These are phyloP conservation scores for Mariannaea elegans DNA, from an alignment of 2,329 filamentous ascomycete genomes.

Conservation along the genomic window DNA sequence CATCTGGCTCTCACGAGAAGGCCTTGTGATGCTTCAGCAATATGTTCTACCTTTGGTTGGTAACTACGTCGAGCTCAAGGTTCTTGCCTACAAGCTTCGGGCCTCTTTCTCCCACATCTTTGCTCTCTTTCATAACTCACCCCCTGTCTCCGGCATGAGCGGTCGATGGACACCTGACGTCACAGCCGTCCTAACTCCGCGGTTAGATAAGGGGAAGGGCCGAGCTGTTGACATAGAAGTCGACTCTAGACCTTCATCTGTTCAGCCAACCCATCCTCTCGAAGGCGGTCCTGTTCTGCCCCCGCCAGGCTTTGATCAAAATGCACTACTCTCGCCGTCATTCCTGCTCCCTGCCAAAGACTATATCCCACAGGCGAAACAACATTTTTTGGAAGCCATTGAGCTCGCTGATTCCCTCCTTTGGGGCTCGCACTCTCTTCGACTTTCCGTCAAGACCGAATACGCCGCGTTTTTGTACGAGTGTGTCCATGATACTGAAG, in stretches of 20 bases:
- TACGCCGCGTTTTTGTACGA: constrained; percentile 94
- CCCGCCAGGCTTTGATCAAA: constrained; percentile 62
- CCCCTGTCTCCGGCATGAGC: constrained; percentile 72
- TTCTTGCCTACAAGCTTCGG: constrained; percentile 88
- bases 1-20: constrained; percentile 93
- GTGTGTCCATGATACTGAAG: constrained; percentile 83
- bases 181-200: constrained; percentile 47
- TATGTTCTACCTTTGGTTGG: constrained; percentile 88
- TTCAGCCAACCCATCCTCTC: constrained; percentile 58
- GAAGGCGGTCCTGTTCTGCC: constrained; percentile 68
- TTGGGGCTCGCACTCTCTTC: constrained; percentile 88
- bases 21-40: constrained; percentile 84
- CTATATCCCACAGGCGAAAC: constrained; percentile 83
- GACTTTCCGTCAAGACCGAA: constrained; percentile 90
- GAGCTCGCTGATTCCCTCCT: constrained; percentile 78
- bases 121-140: constrained; percentile 93
- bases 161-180: constrained; percentile 58
- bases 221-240: constrained; percentile 54
- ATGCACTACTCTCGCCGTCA: constrained; percentile 61
- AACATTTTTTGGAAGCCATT: constrained; percentile 82
- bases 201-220: constrained; percentile 58
- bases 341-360: constrained; percentile 83
- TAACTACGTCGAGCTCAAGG: constrained; percentile 83
- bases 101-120: constrained; percentile 98
- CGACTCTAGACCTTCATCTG: constrained; percentile 53